Evolutionary conservation across 257 asterid species (phyloP).

Genomic region (Petrea volubilis): DNA sequence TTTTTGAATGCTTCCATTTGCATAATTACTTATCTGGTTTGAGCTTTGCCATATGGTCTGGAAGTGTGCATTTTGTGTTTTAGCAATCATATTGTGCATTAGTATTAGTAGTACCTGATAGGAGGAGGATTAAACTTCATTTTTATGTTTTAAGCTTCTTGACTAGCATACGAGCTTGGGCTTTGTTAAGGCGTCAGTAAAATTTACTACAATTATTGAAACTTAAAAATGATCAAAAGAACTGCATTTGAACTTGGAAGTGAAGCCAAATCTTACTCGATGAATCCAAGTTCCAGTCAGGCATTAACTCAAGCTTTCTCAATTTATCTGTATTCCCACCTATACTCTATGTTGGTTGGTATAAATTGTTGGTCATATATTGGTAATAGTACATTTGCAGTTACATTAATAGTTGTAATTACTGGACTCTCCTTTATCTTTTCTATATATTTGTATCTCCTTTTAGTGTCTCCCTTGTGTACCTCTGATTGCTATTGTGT

Average conservation of each 20-base stretch:
- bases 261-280: neutral
- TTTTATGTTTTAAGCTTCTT: constrained; percentile 2
- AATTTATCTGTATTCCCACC: neutral
- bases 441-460: neutral
- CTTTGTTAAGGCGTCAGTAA: neutral
- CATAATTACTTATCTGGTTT: neutral
- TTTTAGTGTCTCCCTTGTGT: neutral
- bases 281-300: neutral
- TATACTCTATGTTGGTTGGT: neutral
- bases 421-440: neutral
- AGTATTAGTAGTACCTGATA: constrained; percentile 13
- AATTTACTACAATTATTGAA: neutral
- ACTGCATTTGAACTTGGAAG: neutral
- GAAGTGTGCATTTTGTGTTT: neutral
- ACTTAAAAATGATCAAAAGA: neutral
- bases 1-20: neutral
- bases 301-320: neutral
- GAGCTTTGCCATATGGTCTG: constrained; percentile 8
- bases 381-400: neutral
- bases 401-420: neutral
- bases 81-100: neutral
- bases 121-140: neutral
- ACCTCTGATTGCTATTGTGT: neutral
- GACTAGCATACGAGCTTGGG: constrained; percentile 1
- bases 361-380: neutral